phyloP scores from a whole-genome alignment of 768 basidiomycete genomes.

The Mycena kentingensis region DNA sequence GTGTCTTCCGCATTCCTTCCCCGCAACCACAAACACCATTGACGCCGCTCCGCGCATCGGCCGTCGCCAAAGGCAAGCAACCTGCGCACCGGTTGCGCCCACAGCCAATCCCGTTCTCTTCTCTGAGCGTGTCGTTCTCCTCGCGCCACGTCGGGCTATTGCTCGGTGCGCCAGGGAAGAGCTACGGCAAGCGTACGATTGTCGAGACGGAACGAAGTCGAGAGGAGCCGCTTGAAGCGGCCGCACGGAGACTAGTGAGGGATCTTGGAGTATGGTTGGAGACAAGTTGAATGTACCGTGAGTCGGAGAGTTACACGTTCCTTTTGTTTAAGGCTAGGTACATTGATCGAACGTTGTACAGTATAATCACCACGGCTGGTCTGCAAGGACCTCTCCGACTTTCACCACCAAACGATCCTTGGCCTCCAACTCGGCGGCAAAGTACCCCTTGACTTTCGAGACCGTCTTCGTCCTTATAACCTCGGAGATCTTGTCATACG shows the following conservation, averaged over 20 bases:
- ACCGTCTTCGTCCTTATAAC: constrained; percentile 43
- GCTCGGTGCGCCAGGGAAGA: constrained; percentile 31
- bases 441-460: constrained; percentile 51
- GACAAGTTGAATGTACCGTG: no score
- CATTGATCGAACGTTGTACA: no score
- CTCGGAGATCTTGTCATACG: constrained; percentile 42
- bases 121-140: constrained; percentile 44
- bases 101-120: constrained; percentile 39
- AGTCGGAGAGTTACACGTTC: no score
- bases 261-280: constrained; percentile 50
- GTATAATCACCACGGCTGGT: constrained; percentile 55
- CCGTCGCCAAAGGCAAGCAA: constrained; percentile 9
- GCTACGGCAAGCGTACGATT: constrained; percentile 58
- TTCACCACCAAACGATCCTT: constrained; percentile 51
- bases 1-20: constrained; percentile 14
- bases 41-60: neutral
- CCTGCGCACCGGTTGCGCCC: constrained; percentile 12
- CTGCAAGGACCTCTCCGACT: constrained; percentile 50
- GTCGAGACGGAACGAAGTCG: constrained; percentile 51
- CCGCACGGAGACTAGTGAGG: constrained; percentile 53
- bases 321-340: no score
- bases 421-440: constrained; percentile 51
- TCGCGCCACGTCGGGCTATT: constrained; percentile 45
- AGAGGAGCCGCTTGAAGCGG: constrained; percentile 58
- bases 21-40: neutral